A percentile compares a stretch with the other conserved stretches of the same genome.
phyloP scores from a whole-genome alignment of 805 yeast species.

The Candida berthetii region DNA sequence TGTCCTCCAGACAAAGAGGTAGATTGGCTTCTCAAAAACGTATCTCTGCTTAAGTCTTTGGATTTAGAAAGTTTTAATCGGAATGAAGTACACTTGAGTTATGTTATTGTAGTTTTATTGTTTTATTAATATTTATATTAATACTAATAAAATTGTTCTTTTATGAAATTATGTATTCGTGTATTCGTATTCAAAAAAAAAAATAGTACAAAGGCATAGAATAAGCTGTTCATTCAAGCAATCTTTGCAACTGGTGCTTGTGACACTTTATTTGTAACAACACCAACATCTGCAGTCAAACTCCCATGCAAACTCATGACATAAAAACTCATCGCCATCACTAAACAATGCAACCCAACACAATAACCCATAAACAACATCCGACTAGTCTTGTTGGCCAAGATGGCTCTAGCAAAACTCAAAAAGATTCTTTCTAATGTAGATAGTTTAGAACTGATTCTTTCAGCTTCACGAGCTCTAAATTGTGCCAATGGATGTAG shows the following conservation, averaged over 20 bases:
- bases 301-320: slow-evolving; percentile 40
- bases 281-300: slow-evolving; percentile 37
- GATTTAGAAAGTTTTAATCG: neutral
- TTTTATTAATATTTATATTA: too few species aligned
- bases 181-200: too few species aligned
- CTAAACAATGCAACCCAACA: slow-evolving; percentile 64
- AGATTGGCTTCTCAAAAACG: slow-evolving; percentile 87
- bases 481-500: slow-evolving; percentile 82
- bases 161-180: too few species aligned
- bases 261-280: neutral
- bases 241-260: neutral
- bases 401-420: slow-evolving; percentile 64
- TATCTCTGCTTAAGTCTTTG: slow-evolving; percentile 50
- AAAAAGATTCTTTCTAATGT: slow-evolving; percentile 76
- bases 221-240: too few species aligned
- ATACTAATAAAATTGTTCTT: too few species aligned
- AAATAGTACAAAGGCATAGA: too few species aligned
- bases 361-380: slow-evolving; percentile 71
- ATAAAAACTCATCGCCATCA: slow-evolving; percentile 57
- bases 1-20: slow-evolving; percentile 88
- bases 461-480: slow-evolving; percentile 68
- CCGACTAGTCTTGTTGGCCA: slow-evolving; percentile 69
- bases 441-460: slow-evolving; percentile 65
- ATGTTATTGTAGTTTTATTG: neutral
- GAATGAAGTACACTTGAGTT: neutral